Percentiles rank a stretch among this genome's conserved stretches.
Conservation (phyloP, 1,284 basidiomycete species). For the Trichosporon coremiiforme region DNA sequence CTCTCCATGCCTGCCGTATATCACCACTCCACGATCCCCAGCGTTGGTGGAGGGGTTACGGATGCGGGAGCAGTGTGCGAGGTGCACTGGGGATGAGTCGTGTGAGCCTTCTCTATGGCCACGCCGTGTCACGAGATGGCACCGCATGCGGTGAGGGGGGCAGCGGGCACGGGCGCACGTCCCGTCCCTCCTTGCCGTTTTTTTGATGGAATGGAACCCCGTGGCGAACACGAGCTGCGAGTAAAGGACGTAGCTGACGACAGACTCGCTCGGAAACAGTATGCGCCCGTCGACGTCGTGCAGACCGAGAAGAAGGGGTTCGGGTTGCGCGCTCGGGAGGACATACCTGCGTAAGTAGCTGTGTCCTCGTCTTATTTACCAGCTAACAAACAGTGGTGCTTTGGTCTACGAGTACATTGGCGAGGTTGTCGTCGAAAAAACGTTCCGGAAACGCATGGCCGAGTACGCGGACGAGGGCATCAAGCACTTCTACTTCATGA, state of each 20-base stretch:
- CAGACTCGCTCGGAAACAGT: constrained; percentile 84
- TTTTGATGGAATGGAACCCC: too few relatives aligned
- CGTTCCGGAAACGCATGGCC: constrained; percentile 91
- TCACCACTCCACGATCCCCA: too few relatives aligned
- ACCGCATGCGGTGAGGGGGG: too few relatives aligned
- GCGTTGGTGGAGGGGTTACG: too few relatives aligned
- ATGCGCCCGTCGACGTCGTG: constrained; percentile 86
- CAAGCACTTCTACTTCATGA: constrained; percentile 99
- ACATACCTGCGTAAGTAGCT: constrained; percentile 69
- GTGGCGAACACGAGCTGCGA: background rate
- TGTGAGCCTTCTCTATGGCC: background rate
- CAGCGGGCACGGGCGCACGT: background rate
- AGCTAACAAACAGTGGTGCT: constrained; percentile 64
- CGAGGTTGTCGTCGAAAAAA: constrained; percentile 85
- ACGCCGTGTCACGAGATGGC: background rate
- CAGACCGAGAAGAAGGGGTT: constrained; percentile 94
- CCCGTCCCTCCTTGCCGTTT: background rate
- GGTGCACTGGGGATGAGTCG: background rate
- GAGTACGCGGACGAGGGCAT: constrained; percentile 92
- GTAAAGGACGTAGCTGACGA: constrained; percentile 21
- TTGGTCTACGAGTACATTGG: constrained; percentile 99
- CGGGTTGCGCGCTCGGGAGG: constrained; percentile 75
- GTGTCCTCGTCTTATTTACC: too few relatives aligned
- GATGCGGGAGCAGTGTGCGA: too few relatives aligned
- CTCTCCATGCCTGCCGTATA: too few relatives aligned